Percentiles rank a stretch among this genome's conserved stretches.
These are phyloP conservation scores for Amanita thiersii DNA, from an alignment of 768 basidiomycete species.

Conservation along the genomic window DNA sequence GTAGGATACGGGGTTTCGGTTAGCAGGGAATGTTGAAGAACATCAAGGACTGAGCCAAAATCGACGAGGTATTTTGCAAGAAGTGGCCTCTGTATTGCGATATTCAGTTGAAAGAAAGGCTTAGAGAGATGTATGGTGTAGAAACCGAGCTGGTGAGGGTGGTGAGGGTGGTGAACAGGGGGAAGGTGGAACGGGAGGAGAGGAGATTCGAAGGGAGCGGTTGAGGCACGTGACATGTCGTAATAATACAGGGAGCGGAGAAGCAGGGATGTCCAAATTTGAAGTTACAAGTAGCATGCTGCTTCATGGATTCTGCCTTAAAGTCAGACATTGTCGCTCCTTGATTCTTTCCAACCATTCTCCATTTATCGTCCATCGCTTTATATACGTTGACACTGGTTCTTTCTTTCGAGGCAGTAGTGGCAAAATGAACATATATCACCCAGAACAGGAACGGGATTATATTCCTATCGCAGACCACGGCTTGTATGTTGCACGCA, in stretches of 20 bases:
- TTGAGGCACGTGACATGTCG: neutral
- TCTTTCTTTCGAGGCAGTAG: neutral
- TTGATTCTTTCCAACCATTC: neutral
- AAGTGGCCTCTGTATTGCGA: too few relatives aligned
- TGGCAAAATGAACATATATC: slow-evolving; percentile 45
- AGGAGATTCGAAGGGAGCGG: too few relatives aligned
- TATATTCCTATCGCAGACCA: slow-evolving; percentile 77
- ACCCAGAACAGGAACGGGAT: slow-evolving; percentile 48
- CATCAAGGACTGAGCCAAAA: too few relatives aligned
- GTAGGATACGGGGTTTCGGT: too few relatives aligned
- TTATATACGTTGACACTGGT: neutral
- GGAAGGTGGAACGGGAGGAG: too few relatives aligned
- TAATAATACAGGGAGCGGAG: neutral
- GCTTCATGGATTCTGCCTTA: neutral
- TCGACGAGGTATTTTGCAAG: too few relatives aligned
- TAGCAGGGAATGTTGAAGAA: too few relatives aligned
- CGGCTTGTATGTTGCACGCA: slow-evolving; percentile 46
- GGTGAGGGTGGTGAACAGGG: too few relatives aligned
- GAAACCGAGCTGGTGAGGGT: too few relatives aligned
- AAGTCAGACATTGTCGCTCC: neutral
- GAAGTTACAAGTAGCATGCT: neutral
- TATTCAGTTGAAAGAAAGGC: too few relatives aligned
- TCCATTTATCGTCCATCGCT: neutral
- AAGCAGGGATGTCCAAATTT: neutral
- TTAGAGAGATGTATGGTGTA: too few relatives aligned